A percentile compares a stretch with the other conserved stretches of the same genome.
These are phyloP conservation scores for Phaeotremella fagi DNA, from an alignment of 768 basidiomycete species.

Conservation along the genomic window DNA sequence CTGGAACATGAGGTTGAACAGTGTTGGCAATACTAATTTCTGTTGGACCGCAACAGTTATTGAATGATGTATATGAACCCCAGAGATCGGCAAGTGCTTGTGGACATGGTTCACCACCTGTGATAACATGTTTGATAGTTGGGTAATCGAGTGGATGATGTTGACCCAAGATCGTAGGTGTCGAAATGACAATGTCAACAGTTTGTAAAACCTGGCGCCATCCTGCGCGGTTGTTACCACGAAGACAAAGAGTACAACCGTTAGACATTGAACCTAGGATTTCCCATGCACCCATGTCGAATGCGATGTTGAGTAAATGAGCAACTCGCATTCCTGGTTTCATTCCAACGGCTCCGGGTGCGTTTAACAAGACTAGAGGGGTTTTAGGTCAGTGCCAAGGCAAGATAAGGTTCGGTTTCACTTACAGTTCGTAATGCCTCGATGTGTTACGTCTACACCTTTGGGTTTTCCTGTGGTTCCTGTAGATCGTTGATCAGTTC, in stretches of 20 bases:
- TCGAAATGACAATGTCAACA: constrained; percentile 57
- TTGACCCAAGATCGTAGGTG: constrained; percentile 55
- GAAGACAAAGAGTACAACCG: constrained; percentile 56
- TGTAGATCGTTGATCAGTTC: too few relatives aligned
- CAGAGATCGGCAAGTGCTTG: constrained; percentile 54
- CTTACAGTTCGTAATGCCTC: constrained; percentile 60
- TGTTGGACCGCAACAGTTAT: constrained; percentile 58
- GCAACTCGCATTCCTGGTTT: constrained; percentile 57
- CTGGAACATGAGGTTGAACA: constrained; percentile 51
- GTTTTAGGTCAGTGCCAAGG: neutral
- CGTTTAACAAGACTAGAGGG: constrained; percentile 52
- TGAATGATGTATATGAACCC: constrained; percentile 53
- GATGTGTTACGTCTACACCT: constrained; percentile 60
- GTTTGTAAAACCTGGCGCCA: constrained; percentile 56
- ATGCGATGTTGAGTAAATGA: constrained; percentile 62
- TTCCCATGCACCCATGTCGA: constrained; percentile 67
- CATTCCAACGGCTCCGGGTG: constrained; percentile 61
- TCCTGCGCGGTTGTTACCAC: constrained; percentile 55
- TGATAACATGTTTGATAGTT: constrained; percentile 56
- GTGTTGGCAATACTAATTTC: constrained; percentile 60
- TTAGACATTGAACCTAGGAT: constrained; percentile 56
- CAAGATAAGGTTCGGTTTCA: neutral
- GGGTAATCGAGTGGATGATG: constrained; percentile 58
- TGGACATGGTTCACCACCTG: constrained; percentile 60
- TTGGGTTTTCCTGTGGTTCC: constrained; percentile 59